Percentiles rank a stretch among this genome's conserved stretches.
Evolutionary conservation across 345 rosid genomes (phyloP).

Genomic region (Pugionium cornutum): DNA sequence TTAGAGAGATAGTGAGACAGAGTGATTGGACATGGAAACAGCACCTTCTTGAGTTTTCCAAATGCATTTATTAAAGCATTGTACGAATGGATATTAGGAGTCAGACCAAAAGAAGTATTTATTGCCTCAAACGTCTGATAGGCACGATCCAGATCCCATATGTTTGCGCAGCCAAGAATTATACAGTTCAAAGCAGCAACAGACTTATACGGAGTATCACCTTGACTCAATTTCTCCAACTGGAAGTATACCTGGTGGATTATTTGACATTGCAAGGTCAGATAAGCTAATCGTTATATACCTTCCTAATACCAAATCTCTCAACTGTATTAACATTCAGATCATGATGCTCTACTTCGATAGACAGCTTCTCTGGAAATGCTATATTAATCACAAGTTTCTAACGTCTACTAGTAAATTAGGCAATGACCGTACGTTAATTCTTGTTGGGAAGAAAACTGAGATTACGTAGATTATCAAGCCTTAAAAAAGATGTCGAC

Average conservation of each 20-base stretch:
- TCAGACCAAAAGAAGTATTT: slow-evolving; percentile 69
- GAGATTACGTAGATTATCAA: not conserved
- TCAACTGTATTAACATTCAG: not conserved
- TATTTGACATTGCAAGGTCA: slow-evolving; percentile 29
- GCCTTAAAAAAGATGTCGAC: slow-evolving; percentile 2
- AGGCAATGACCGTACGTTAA: not conserved
- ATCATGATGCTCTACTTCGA: slow-evolving; percentile 1
- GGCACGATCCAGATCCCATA: slow-evolving; percentile 96
- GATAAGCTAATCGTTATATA: slow-evolving; percentile 14
- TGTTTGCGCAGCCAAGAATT: slow-evolving; percentile 86
- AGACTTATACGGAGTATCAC: slow-evolving; percentile 81
- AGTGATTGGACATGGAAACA: slow-evolving; percentile 23
- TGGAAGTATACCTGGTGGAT: slow-evolving; percentile 77
- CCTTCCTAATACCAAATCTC: slow-evolving; percentile 2
- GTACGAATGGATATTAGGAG: slow-evolving; percentile 79
- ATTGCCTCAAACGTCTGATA: slow-evolving; percentile 96
- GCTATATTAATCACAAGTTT: not conserved
- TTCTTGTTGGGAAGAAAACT: not conserved
- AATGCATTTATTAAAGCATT: slow-evolving; percentile 81
- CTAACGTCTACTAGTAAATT: slow-evolving; percentile 5
- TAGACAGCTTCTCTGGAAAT: slow-evolving; percentile 5
- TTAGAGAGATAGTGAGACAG: slow-evolving; percentile 1
- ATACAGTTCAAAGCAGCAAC: slow-evolving; percentile 93
- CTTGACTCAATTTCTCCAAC: slow-evolving; percentile 71
- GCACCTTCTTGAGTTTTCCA: slow-evolving; percentile 88